Evolutionary conservation across 2,329 filamentous ascomycete genomes (phyloP).

Genomic region (Monilinia fructigena): DNA sequence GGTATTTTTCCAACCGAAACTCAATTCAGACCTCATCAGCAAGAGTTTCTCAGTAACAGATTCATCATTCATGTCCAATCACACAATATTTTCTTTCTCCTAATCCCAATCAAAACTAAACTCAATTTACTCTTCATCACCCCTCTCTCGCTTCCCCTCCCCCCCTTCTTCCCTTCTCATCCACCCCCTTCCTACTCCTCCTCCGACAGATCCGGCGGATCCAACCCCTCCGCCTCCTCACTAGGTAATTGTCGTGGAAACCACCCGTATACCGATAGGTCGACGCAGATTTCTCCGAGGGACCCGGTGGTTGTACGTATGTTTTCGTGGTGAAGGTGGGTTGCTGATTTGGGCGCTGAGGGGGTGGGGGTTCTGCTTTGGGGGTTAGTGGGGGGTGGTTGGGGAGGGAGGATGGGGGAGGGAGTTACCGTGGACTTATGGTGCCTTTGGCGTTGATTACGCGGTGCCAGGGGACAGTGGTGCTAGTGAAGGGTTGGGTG

Average conservation of each 20-base stretch:
- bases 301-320: constrained; percentile 39
- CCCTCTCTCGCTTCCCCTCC: no score
- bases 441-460: constrained; percentile 84
- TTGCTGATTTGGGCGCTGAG: constrained; percentile 41
- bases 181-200: not conserved
- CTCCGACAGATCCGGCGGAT: constrained; percentile 16
- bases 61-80: no score
- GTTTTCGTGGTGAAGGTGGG: constrained; percentile 40
- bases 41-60: no score
- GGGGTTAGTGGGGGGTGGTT: not conserved
- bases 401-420: not conserved
- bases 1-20: no score
- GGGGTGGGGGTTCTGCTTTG: constrained; percentile 38
- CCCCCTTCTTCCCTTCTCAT: not conserved
- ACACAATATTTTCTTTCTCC: no score
- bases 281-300: constrained; percentile 41
- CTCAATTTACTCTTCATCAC: no score
- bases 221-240: constrained; percentile 33
- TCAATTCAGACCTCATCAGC: no score
- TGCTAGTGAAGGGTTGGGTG: constrained; percentile 61
- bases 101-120: no score
- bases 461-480: constrained; percentile 84
- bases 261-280: constrained; percentile 43
- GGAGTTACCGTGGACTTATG: constrained; percentile 75
- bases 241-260: constrained; percentile 44